phyloP scores from a whole-genome alignment of 768 basidiomycete species.

The Lactarius vividus region DNA sequence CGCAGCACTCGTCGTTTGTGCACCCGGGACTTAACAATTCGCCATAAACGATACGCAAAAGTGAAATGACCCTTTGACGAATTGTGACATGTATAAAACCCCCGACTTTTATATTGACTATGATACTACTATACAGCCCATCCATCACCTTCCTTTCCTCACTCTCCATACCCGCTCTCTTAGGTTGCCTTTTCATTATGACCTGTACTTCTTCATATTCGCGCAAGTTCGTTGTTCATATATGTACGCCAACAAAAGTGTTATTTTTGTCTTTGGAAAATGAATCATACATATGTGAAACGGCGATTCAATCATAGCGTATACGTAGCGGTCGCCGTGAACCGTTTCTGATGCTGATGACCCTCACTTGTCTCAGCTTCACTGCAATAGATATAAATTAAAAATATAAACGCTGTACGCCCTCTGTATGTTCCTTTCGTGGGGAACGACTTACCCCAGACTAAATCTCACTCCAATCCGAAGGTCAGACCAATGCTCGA shows the following conservation, averaged over 20 bases:
- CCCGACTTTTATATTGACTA: not conserved
- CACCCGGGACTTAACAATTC: constrained; percentile 38
- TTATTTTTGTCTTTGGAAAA: constrained; percentile 1
- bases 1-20: constrained; percentile 32
- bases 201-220: constrained; percentile 7
- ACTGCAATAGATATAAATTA: too few species aligned
- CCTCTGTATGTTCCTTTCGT: too few species aligned
- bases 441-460: too few species aligned
- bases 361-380: too few species aligned
- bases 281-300: not conserved
- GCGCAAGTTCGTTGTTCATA: constrained; percentile 10
- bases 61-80: not conserved
- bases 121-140: not conserved
- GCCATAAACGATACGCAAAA: constrained; percentile 25
- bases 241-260: constrained; percentile 14
- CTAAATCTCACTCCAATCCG: too few species aligned
- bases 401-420: too few species aligned
- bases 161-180: not conserved
- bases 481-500: too few species aligned
- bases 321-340: not conserved
- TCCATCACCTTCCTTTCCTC: not conserved
- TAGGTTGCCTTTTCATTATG: constrained; percentile 3
- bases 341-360: not conserved
- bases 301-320: not conserved
- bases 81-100: not conserved